Base-by-base conservation (phyloP, 176 grass and related monocot species). In the Eragrostis nindensis region DNA sequence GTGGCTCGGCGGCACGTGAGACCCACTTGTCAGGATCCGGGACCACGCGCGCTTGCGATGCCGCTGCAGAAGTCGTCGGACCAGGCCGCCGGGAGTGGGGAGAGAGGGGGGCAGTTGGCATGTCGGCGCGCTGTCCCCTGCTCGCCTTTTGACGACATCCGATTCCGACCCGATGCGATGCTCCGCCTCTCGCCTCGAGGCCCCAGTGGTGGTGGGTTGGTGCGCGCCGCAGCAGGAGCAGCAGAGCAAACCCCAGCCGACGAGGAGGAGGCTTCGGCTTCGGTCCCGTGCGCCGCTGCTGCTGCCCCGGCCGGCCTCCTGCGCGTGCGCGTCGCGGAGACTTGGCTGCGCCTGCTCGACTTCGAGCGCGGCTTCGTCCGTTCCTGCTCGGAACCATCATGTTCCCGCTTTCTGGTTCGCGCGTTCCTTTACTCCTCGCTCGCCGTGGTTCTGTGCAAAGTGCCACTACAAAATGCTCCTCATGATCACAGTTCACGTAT, bases 111-210 rank as follows among this genome's bases (percentile, higher is more conserved):
- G 47, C 68, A 59, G 76, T 59, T 74, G 84, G 68, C 69, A 74
- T 86, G 84, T 86, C 77, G 84, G 84, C 84, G 70, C 76, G 77
- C 61, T 86, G 84, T 80, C 84, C 69, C 76, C 70, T 80, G 77
- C 84, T 74, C 49, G 77, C 69, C 61, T 80, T 86, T 68, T 48
- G 48, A 80, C 84, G 84, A 74, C 84, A 80, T 27, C 9, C 77
- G 60, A 86, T 65, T 76, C 76, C 83, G 83, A 86, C 80, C 59
- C 75, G 42, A 22, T 40, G 15, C 64, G 11, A 24, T 27, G 18
- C 4, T 11, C 56, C 3, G 1, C n/a, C n/a, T n/a, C n/a, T n/a
- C n/a, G 6, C 8, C 1, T 62, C 54, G 6, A 8, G 54, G 7
- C 19, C 21, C 21, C 57, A 1, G 42, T 18, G 21, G 21, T 45